Evolutionary conservation across 2,329 filamentous ascomycete species (phyloP).

Genomic region (Botrytis galanthina): DNA sequence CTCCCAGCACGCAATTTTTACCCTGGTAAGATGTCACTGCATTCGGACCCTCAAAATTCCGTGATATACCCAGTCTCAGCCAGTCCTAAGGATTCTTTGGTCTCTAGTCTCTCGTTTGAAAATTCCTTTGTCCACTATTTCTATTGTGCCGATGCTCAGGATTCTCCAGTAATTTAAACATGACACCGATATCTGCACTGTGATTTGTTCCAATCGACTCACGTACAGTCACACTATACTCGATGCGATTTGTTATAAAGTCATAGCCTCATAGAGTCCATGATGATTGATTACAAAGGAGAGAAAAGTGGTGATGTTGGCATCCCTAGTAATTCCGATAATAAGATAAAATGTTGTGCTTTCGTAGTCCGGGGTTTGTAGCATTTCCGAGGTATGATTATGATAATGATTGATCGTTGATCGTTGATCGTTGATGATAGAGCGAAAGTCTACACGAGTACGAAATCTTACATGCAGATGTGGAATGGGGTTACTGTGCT

Average conservation of each 20-base stretch:
- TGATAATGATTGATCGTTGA: not conserved
- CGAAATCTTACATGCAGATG: slow-evolving; percentile 13
- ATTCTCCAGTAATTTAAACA: slow-evolving; percentile 7
- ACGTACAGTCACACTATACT: not conserved
- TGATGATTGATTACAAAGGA: slow-evolving; percentile 7
- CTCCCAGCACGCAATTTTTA: slow-evolving; percentile 9
- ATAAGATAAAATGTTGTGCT: not conserved
- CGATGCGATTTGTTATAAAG: not conserved
- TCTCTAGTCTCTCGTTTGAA: not conserved
- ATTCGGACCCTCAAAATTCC: slow-evolving; percentile 2
- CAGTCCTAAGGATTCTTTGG: not conserved
- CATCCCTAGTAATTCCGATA: not conserved
- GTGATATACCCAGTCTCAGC: not conserved
- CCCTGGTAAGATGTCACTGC: not conserved
- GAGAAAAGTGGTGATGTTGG: not conserved
- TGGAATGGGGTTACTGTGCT: not conserved
- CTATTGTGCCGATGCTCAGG: not conserved
- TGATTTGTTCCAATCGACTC: not conserved
- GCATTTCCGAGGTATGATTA: not conserved
- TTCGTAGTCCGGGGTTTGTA: slow-evolving; percentile 1
- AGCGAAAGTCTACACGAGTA: not conserved
- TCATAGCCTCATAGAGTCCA: slow-evolving; percentile 3
- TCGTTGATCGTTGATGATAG: not conserved
- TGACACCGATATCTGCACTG: not conserved
- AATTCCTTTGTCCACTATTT: slow-evolving; percentile 9